A percentile compares a stretch with the other conserved stretches of the same genome.
Conservation (phyloP, 768 basidiomycete genomes). For the Leccinellum albellum region DNA sequence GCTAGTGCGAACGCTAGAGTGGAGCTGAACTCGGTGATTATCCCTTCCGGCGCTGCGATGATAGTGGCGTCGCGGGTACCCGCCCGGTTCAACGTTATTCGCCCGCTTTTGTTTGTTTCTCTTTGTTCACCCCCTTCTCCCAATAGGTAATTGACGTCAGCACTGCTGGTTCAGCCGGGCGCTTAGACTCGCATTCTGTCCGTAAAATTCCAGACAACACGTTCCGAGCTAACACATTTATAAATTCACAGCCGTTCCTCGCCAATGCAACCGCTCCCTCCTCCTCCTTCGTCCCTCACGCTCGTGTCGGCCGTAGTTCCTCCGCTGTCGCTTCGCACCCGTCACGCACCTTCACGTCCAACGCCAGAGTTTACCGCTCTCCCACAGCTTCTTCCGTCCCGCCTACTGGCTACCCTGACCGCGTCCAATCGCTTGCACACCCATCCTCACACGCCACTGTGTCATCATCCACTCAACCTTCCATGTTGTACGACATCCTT, state of each 20-base stretch:
- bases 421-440: slow-evolving; percentile 3
- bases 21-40: slow-evolving; percentile 9
- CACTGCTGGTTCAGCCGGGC: slow-evolving; percentile 8
- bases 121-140: not conserved
- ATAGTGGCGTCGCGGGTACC: not conserved
- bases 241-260: slow-evolving; percentile 16
- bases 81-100: not conserved
- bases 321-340: not conserved
- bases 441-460: slow-evolving; percentile 7
- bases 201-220: slow-evolving; percentile 11
- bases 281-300: not conserved
- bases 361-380: slow-evolving; percentile 12
- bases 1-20: not conserved
- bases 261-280: not conserved
- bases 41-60: slow-evolving; percentile 11
- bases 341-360: not conserved
- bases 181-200: slow-evolving; percentile 14
- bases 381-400: slow-evolving; percentile 6
- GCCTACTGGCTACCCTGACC: slow-evolving; percentile 21
- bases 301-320: not conserved
- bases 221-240: slow-evolving; percentile 18
- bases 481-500: slow-evolving; percentile 22
- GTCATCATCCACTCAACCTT: slow-evolving; percentile 1
- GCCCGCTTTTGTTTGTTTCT: slow-evolving; percentile 11
- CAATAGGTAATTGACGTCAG: slow-evolving; percentile 31